phyloP scores from a whole-genome alignment of 345 rosid genomes.

The Cardamine occulta region DNA sequence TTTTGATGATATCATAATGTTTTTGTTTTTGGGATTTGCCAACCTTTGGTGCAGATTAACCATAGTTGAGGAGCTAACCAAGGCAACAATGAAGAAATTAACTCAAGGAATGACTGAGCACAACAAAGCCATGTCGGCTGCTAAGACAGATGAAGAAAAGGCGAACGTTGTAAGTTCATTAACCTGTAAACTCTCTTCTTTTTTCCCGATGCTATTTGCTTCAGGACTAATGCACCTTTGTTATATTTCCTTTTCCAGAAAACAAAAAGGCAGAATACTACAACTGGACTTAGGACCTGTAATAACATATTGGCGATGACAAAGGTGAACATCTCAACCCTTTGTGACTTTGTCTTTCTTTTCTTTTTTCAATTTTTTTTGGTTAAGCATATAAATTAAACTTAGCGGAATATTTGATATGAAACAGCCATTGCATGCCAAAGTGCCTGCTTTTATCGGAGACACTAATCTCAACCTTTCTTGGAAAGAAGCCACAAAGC shows the following conservation, averaged over 20 bases:
- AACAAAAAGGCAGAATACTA: slow-evolving; percentile 83
- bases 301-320: slow-evolving; percentile 96
- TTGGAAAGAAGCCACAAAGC: slow-evolving; percentile 86
- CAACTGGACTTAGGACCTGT: slow-evolving; percentile 90
- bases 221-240: slow-evolving; percentile 5
- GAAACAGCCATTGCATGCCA: slow-evolving; percentile 84
- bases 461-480: slow-evolving; percentile 86
- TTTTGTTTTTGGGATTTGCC: background rate
- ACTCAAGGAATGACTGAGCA: slow-evolving; percentile 97
- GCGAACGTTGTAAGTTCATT: slow-evolving; percentile 66
- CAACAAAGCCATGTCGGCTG: slow-evolving; percentile 95
- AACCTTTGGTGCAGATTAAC: slow-evolving; percentile 61
- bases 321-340: slow-evolving; percentile 59
- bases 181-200: background rate
- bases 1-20: background rate
- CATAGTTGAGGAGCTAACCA: slow-evolving; percentile 83
- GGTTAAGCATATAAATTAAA: background rate
- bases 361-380: background rate
- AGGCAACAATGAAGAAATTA: slow-evolving; percentile 89
- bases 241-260: slow-evolving; percentile 53
- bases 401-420: slow-evolving; percentile 1
- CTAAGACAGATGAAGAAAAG: slow-evolving; percentile 93
- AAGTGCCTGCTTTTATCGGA: slow-evolving; percentile 85
- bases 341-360: background rate
- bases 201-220: background rate